phyloP scores from a whole-genome alignment of 2,329 filamentous ascomycete genomes.

The Apiospora koreana region DNA sequence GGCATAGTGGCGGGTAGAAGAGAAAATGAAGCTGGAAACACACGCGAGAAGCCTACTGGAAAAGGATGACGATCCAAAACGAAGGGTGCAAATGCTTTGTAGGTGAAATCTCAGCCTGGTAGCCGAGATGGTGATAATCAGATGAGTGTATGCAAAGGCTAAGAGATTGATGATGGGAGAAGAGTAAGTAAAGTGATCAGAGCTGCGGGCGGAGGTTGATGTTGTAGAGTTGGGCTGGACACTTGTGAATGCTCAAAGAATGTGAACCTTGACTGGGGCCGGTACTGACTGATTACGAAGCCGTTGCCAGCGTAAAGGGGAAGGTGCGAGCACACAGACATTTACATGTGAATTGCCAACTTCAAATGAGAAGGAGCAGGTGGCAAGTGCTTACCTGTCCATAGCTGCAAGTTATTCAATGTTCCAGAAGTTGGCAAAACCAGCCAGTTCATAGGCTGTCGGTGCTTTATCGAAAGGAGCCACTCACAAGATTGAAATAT shows the following conservation, averaged over 20 bases:
- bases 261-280: neutral
- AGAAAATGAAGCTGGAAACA: neutral
- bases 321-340: neutral
- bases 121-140: neutral
- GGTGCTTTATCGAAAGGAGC: neutral
- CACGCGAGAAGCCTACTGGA: neutral
- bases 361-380: neutral
- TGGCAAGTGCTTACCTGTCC: conserved; percentile 1
- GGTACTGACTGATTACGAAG: neutral
- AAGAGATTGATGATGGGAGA: neutral
- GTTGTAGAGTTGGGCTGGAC: neutral
- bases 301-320: neutral
- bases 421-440: neutral
- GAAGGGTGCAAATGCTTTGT: neutral
- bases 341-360: neutral
- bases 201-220: neutral
- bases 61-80: conserved; percentile 7
- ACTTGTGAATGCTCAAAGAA: neutral
- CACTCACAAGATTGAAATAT: neutral
- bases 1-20: conserved; percentile 22
- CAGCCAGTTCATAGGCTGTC: neutral
- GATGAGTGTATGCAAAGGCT: neutral
- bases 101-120: neutral
- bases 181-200: too few species aligned
- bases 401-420: neutral